phyloP scores from a whole-genome alignment of 176 grass and related monocot genomes.

The Bonia amplexicaulis region DNA sequence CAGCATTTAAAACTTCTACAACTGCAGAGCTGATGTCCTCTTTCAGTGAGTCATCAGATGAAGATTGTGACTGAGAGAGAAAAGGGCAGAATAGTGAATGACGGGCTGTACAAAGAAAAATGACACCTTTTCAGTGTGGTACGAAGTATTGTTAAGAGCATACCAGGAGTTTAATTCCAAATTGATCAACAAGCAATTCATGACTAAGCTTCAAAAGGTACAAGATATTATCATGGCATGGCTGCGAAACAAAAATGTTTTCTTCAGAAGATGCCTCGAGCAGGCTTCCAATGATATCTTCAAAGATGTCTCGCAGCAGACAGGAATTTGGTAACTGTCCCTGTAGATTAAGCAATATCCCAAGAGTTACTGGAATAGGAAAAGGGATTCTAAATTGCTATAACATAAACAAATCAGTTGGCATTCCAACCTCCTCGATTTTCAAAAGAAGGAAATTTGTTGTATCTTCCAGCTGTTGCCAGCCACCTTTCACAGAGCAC shows the following conservation, averaged over 20 bases:
- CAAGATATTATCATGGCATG: constrained; percentile 84
- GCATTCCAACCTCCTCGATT: constrained; percentile 49
- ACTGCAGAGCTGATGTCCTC: constrained; percentile 63
- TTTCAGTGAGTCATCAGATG: constrained; percentile 38
- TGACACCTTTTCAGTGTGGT: background rate
- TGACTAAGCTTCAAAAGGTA: constrained; percentile 89
- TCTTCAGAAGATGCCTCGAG: constrained; percentile 70
- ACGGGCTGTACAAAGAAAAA: background rate
- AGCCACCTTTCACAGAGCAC: constrained; percentile 88
- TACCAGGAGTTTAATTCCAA: constrained; percentile 78
- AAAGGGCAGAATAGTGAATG: constrained; percentile 19
- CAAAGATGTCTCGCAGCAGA: constrained; percentile 77
- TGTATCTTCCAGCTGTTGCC: constrained; percentile 89
- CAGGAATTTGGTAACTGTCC: constrained; percentile 48
- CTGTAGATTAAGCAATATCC: constrained; percentile 39
- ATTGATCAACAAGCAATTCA: constrained; percentile 75
- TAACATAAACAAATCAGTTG: background rate
- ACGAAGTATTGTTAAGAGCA: constrained; percentile 16
- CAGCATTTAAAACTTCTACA: constrained; percentile 56
- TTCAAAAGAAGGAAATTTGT: constrained; percentile 81
- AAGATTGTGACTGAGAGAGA: constrained; percentile 50
- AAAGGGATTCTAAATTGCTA: constrained; percentile 1
- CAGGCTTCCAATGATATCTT: constrained; percentile 76
- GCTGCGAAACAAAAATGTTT: constrained; percentile 78
- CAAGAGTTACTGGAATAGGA: background rate